Conservation (phyloP, 345 rosid genomes). For the Lagerstroemia speciosa region DNA sequence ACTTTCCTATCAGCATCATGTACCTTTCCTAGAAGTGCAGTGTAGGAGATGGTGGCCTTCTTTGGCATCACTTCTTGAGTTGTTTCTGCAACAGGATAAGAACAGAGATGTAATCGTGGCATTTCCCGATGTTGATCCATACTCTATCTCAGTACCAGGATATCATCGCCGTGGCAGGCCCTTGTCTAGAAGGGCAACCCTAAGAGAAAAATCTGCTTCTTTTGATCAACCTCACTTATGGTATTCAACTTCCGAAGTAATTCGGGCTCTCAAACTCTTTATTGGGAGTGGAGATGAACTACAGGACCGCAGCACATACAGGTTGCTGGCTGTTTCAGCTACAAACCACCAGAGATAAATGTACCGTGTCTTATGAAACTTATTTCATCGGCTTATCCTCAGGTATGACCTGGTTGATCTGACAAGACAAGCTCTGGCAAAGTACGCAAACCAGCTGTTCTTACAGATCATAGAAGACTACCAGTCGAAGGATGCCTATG, state of each 20-base stretch:
- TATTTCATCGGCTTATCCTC: background rate
- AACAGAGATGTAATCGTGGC: constrained; percentile 72
- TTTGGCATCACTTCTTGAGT: background rate
- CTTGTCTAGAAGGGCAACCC: constrained; percentile 24
- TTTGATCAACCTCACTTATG: constrained; percentile 59
- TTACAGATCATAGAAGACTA: constrained; percentile 40
- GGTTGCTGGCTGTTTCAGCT: constrained; percentile 20
- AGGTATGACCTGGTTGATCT: constrained; percentile 65
- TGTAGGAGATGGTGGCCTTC: background rate
- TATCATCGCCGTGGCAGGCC: constrained; percentile 21
- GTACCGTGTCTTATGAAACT: background rate
- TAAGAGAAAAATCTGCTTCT: constrained; percentile 21
- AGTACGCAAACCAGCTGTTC: constrained; percentile 54
- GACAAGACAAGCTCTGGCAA: constrained; percentile 62
- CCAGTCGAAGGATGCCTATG: constrained; percentile 23
- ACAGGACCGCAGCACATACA: constrained; percentile 35
- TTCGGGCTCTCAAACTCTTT: constrained; percentile 47
- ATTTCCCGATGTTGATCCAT: constrained; percentile 66
- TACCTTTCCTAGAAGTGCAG: background rate
- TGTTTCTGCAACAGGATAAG: constrained; percentile 42
- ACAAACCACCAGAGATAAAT: background rate
- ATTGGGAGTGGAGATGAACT: constrained; percentile 38
- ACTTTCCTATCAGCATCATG: background rate
- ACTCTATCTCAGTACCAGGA: constrained; percentile 16
- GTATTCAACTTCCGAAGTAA: constrained; percentile 56